Conservation (phyloP, 345 rosid species). For the Streptanthus diversifolius region DNA sequence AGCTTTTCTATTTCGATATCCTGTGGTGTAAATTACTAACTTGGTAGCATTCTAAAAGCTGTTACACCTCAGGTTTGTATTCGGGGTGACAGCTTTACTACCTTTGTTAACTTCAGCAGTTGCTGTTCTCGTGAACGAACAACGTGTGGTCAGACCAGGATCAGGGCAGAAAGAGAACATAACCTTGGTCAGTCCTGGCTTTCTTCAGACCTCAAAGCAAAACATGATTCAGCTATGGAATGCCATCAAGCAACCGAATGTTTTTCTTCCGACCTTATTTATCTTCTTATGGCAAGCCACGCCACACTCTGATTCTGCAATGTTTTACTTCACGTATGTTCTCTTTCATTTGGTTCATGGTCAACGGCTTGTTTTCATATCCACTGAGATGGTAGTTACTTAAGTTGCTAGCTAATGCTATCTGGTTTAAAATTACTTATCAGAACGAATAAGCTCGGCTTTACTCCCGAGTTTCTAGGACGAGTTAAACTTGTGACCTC, state of each 20-base stretch:
- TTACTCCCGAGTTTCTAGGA: conserved; percentile 94
- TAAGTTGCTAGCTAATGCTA: conserved; percentile 9
- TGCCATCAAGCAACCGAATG: conserved; percentile 78
- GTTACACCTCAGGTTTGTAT: conserved; percentile 72
- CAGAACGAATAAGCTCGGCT: conserved; percentile 95
- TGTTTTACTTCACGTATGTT: conserved; percentile 94
- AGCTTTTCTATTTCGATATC: not conserved
- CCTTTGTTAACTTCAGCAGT: conserved; percentile 87
- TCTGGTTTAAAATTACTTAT: conserved; percentile 10
- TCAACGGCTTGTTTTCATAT: not conserved
- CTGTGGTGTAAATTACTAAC: conserved; percentile 19
- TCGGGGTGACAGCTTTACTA: conserved; percentile 86
- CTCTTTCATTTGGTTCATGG: not conserved
- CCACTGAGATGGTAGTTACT: not conserved
- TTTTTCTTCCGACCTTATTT: conserved; percentile 79
- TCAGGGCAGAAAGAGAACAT: conserved; percentile 40
- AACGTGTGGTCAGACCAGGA: conserved; percentile 47
- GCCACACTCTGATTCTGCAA: conserved; percentile 96
- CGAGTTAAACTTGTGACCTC: conserved; percentile 90
- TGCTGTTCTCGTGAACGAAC: conserved; percentile 90
- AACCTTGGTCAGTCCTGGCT: conserved; percentile 41
- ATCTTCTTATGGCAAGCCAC: conserved; percentile 98
- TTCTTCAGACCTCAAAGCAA: conserved; percentile 67
- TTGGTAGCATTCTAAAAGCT: conserved; percentile 31
- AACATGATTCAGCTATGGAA: conserved; percentile 59